Base-by-base conservation (phyloP, 257 asterid genomes). In the Ophiorrhiza pumila region DNA sequence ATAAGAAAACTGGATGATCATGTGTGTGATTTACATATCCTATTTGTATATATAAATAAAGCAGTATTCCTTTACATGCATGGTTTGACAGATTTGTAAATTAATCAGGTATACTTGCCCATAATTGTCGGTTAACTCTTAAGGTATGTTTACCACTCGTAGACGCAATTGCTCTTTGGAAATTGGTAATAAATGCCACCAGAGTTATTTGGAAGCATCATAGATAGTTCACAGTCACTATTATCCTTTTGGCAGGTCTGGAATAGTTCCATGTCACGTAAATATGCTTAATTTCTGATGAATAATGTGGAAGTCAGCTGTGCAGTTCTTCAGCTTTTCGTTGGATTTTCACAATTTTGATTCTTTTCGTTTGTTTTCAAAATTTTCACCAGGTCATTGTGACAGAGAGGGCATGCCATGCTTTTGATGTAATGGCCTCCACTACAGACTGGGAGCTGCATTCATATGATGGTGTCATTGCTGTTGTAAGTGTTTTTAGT, bases 381-480 rank as follows among this genome's bases (percentile, higher is more conserved):
- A 14, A 65, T 81, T 73, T 70, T 77, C 27, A 70, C 68, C 87
- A 94, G 99, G 99, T 90, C 68, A 77, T 82, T 74, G 87, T 90
- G 83, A 95, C 99, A 39, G 90, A 90, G 83, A 90, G 96, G 83
- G 89, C 92, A 22, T 93, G 96, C 8, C 98, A 95, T 76, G 99
- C 98, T 73, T 85, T 84, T 75, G 96, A 92, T 70, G 79, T 85
- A 69, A 70, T 95, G 91, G 79, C 95, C 72, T 86, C 92, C 69
- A 85, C 87, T 74, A 68, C 96, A 72, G 82, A 81, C 78, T 79
- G 68, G 75, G 96, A 92, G 83, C 96, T 95, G 72, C 68, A 74
- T 76, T 79, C 76, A 74, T 95, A 86, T 79, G 97, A 95, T 80
- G 99, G 99, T 17, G 96, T 89, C 47, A 62, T 95, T 75, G 91